Evolutionary conservation across 106 monocot species (phyloP).

Genomic region (Dendrobium huoshanense): DNA sequence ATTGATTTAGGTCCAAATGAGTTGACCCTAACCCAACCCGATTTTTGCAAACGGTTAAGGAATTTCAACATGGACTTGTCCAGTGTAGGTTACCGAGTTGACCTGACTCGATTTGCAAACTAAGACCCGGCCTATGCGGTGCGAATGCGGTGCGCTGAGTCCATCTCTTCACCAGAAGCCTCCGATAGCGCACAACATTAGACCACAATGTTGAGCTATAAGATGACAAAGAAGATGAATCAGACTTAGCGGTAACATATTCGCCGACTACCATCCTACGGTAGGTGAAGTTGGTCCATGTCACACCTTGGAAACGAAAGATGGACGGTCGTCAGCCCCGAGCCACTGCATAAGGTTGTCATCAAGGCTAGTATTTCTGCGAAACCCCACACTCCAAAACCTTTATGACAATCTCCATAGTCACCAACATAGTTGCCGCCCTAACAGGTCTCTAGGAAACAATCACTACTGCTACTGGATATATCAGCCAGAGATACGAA

Average conservation of each 20-base stretch:
- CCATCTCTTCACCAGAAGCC: neutral
- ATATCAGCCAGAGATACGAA: neutral
- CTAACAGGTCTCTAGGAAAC: constrained; percentile 27
- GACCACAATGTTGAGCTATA: neutral
- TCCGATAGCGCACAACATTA: neutral
- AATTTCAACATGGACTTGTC: too few species aligned
- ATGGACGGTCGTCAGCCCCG: constrained; percentile 43
- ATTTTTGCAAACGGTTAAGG: too few species aligned
- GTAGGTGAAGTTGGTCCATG: constrained; percentile 56
- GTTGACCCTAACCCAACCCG: too few species aligned
- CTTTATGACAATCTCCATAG: constrained; percentile 56
- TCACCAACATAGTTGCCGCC: constrained; percentile 36
- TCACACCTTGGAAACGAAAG: constrained; percentile 52
- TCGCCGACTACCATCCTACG: constrained; percentile 32
- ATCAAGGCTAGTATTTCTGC: neutral
- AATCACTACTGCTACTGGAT: neutral
- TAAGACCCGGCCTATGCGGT: too few species aligned
- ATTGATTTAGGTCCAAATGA: too few species aligned
- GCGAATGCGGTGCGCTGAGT: too few species aligned
- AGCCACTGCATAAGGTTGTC: constrained; percentile 7
- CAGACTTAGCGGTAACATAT: neutral
- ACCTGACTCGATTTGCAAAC: too few species aligned
- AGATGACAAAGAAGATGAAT: neutral
- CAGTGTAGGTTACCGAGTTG: too few species aligned
- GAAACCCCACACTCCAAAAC: constrained; percentile 16